Evolutionary conservation across 345 rosid species (phyloP).

Genomic region (Noccaea caerulescens): DNA sequence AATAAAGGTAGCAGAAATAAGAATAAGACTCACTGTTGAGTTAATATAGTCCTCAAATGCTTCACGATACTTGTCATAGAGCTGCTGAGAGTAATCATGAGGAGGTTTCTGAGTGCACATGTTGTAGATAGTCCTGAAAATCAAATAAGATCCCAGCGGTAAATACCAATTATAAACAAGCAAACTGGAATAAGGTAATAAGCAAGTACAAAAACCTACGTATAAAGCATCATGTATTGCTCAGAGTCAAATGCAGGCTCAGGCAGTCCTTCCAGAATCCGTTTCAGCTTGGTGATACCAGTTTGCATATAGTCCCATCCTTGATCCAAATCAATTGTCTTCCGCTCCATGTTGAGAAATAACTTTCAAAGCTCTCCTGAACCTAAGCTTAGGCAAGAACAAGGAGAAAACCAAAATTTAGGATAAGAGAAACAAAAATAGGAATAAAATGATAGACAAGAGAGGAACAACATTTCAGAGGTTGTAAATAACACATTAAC

Average conservation of each 20-base stretch:
- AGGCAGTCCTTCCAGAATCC: slow-evolving; percentile 67
- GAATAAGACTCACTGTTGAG: slow-evolving; percentile 57
- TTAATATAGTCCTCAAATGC: slow-evolving; percentile 68
- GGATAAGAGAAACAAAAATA: not conserved
- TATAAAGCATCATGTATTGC: slow-evolving; percentile 86
- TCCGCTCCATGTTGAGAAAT: slow-evolving; percentile 57
- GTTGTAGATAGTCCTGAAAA: slow-evolving; percentile 67
- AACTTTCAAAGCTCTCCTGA: slow-evolving; percentile 10
- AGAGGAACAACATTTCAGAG: not conserved
- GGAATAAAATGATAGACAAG: not conserved
- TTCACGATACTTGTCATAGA: slow-evolving; percentile 78
- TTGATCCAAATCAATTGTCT: slow-evolving; percentile 66
- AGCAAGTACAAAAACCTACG: slow-evolving; percentile 48
- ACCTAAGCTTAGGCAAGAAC: slow-evolving; percentile 17
- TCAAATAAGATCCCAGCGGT: not conserved
- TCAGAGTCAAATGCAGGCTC: slow-evolving; percentile 69
- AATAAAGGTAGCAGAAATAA: not conserved
- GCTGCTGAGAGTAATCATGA: slow-evolving; percentile 81
- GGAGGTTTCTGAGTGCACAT: slow-evolving; percentile 95
- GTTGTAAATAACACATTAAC: not conserved
- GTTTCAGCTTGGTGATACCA: slow-evolving; percentile 77
- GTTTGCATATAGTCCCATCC: slow-evolving; percentile 87
- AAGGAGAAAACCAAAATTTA: slow-evolving; percentile 17
- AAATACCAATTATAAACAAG: slow-evolving; percentile 8
- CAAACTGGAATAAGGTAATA: slow-evolving; percentile 4